Conservation (phyloP, 495 filamentous ascomycete species). For the Baudoinia panamericana region DNA sequence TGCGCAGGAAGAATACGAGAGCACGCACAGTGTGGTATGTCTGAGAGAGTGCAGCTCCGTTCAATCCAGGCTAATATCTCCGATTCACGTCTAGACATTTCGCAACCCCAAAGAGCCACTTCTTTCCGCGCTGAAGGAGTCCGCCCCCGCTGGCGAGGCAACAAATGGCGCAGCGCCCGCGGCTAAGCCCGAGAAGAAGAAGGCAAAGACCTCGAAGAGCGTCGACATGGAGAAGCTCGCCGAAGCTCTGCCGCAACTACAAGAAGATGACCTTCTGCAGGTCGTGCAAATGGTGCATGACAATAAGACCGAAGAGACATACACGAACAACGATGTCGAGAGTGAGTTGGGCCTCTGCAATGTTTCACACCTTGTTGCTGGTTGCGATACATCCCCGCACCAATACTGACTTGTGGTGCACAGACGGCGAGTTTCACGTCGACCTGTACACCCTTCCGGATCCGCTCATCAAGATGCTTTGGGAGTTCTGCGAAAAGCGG, state of each 20-base stretch:
- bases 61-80: background rate
- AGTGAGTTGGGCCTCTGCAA: conserved; percentile 42
- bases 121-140: conserved; percentile 57
- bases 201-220: conserved; percentile 49
- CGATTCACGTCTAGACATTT: too few species aligned
- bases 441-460: conserved; percentile 94
- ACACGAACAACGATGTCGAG: conserved; percentile 94
- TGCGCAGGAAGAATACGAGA: conserved; percentile 63
- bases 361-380: conserved; percentile 2
- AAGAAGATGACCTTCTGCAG: conserved; percentile 79
- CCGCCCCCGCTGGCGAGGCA: conserved; percentile 53
- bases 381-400: background rate
- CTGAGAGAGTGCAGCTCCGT: background rate
- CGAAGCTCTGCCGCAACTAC: conserved; percentile 71
- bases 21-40: conserved; percentile 63
- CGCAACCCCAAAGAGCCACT: conserved; percentile 82
- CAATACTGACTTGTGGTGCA: background rate
- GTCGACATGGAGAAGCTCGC: conserved; percentile 96
- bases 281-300: conserved; percentile 98
- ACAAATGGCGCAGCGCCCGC: conserved; percentile 43
- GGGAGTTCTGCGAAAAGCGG: conserved; percentile 55
- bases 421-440: conserved; percentile 96
- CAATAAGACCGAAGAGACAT: conserved; percentile 80
- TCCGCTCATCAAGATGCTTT: conserved; percentile 69
- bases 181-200: conserved; percentile 57